Evolutionary conservation across 208 protist species (phyloP).

Genomic region (Crithidia fasciculata): DNA sequence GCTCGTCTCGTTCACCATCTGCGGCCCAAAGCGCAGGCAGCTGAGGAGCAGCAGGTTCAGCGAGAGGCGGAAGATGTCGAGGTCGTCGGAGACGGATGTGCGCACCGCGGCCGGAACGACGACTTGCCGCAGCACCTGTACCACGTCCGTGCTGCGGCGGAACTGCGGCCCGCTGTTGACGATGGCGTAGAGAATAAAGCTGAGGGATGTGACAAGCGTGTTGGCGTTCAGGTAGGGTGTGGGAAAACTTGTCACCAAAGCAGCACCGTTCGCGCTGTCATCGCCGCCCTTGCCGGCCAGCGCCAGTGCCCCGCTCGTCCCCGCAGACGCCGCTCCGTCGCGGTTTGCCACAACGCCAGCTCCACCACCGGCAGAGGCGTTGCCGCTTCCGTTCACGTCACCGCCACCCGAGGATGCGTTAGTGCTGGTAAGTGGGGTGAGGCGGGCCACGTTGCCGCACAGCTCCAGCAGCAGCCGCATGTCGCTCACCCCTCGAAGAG

Average conservation of each 20-base stretch:
- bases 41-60: constrained; percentile 91
- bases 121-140: constrained; percentile 76
- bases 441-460: constrained; percentile 28
- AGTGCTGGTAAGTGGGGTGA: constrained; percentile 31
- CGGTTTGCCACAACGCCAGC: neutral
- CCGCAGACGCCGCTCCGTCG: neutral
- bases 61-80: constrained; percentile 91
- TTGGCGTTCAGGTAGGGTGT: constrained; percentile 24
- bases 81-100: constrained; percentile 80
- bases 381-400: neutral
- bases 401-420: constrained; percentile 9
- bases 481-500: constrained; percentile 16
- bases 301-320: constrained; percentile 4
- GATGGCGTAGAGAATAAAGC: constrained; percentile 74
- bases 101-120: constrained; percentile 87
- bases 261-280: constrained; percentile 6
- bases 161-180: constrained; percentile 92
- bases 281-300: constrained; percentile 5
- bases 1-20: constrained; percentile 93
- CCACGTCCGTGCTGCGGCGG: constrained; percentile 63
- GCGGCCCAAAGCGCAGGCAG: constrained; percentile 86
- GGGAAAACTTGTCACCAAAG: constrained; percentile 12
- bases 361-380: neutral
- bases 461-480: constrained; percentile 38
- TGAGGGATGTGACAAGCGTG: constrained; percentile 51